Evolutionary conservation across 2,329 filamentous ascomycete species (phyloP).

Genomic region (Pseudopyrenochaeta lycopersici): DNA sequence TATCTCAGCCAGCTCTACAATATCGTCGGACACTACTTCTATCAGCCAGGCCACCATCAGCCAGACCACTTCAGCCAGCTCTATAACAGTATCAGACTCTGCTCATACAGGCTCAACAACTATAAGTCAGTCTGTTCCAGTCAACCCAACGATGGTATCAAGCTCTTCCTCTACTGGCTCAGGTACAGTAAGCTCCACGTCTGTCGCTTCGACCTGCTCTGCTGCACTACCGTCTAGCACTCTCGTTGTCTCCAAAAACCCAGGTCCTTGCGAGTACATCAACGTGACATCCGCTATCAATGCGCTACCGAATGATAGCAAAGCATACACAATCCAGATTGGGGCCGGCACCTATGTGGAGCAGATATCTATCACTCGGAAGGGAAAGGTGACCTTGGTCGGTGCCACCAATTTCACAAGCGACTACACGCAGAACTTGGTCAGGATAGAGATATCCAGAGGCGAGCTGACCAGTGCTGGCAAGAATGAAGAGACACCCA

Average conservation of each 20-base stretch:
- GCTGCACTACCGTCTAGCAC: slow-evolving; percentile 48
- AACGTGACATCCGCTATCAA: slow-evolving; percentile 56
- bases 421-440: slow-evolving; percentile 51
- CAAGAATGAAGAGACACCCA: slow-evolving; percentile 55
- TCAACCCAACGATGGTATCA: slow-evolving; percentile 7
- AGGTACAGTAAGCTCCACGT: slow-evolving; percentile 3
- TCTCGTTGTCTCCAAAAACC: slow-evolving; percentile 37
- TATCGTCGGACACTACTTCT: slow-evolving; percentile 6
- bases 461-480: slow-evolving; percentile 53
- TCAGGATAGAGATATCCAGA: slow-evolving; percentile 49
- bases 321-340: slow-evolving; percentile 53
- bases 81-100: slow-evolving; percentile 1
- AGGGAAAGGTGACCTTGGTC: slow-evolving; percentile 54
- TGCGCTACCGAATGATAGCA: slow-evolving; percentile 54
- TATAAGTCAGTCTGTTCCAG: slow-evolving; percentile 4
- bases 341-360: slow-evolving; percentile 54
- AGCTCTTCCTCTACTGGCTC: slow-evolving; percentile 5
- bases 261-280: slow-evolving; percentile 49
- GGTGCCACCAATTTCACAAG: slow-evolving; percentile 40
- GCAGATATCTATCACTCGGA: slow-evolving; percentile 53
- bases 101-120: neutral
- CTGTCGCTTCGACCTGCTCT: slow-evolving; percentile 22
- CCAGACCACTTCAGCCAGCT: neutral
- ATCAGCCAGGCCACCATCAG: slow-evolving; percentile 18
- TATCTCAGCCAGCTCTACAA: slow-evolving; percentile 5